Conservation (phyloP, 1,139 yeast genomes). For the Kluyveromyces sp. region DNA sequence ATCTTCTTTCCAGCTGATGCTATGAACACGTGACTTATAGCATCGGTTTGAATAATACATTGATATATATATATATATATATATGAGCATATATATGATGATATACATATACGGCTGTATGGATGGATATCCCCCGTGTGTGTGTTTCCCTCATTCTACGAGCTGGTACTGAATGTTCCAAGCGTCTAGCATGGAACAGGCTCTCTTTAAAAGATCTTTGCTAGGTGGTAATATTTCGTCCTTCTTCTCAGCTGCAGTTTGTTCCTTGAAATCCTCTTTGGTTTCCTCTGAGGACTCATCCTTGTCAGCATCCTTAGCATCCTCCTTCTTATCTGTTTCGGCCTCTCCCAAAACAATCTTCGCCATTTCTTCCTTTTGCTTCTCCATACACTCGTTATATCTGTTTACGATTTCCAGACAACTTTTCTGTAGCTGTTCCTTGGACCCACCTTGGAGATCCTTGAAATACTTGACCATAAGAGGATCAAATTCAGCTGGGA, state of each 20-base stretch:
- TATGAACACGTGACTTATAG: too few species aligned
- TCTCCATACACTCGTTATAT: slow-evolving; percentile 26
- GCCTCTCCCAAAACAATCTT: slow-evolving; percentile 18
- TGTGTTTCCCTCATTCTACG: not conserved
- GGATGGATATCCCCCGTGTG: too few species aligned
- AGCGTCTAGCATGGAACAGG: slow-evolving; percentile 4
- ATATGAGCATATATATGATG: too few species aligned
- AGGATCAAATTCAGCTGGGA: slow-evolving; percentile 43
- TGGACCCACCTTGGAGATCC: slow-evolving; percentile 65
- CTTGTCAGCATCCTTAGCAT: slow-evolving; percentile 11
- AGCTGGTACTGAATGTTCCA: slow-evolving; percentile 1
- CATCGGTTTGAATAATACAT: too few species aligned
- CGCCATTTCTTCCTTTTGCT: slow-evolving; percentile 24
- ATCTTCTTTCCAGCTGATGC: too few species aligned
- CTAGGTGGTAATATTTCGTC: slow-evolving; percentile 2
- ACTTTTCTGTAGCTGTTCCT: slow-evolving; percentile 49
- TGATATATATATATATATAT: too few species aligned
- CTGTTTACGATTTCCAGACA: slow-evolving; percentile 26
- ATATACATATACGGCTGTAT: too few species aligned
- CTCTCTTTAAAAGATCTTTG: slow-evolving; percentile 5
- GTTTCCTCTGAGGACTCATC: slow-evolving; percentile 7
- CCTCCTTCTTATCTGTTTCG: slow-evolving; percentile 9
- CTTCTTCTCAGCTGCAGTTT: slow-evolving; percentile 7
- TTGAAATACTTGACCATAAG: slow-evolving; percentile 47
- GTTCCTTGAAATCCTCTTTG: slow-evolving; percentile 3